Evolutionary conservation across 768 basidiomycete species (phyloP), one percentile per base, ranked within the genome.

Genomic region (Lanmaoa pseudosensibilis): DNA sequence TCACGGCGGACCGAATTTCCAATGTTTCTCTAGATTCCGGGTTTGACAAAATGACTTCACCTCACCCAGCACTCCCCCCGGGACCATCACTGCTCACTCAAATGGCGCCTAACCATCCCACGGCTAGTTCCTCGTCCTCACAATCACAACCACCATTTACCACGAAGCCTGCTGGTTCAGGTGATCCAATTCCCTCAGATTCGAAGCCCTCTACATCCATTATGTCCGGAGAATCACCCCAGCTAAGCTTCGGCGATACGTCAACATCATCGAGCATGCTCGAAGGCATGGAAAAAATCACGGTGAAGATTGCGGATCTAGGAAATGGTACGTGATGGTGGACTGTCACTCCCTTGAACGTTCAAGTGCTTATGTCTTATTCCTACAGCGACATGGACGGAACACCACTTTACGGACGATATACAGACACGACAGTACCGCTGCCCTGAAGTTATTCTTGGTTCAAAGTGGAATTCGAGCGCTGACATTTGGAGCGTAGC

Each of bases 401-500:
- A 96, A 66, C 92, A 98, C 62, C 97, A 98, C 69, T 99, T 98
- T 62, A 98, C 97, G 41, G 96, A 99, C 73, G 97, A 98, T 66
- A 98, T 98, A 64, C 90, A 98, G 76, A 99, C 97, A 27, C 77
- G 96, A 66, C 97, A 98, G 67, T 98, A 98, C 71, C 85, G 97
- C 27, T 94, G 92, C 78, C 96, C 97, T 1, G 96, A 99, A 72
- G 96, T 98, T 56, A 95, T 99, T 46, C 79, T 98, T 2, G 96
- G 96, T 43, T 92, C 93, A 2, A 91, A 92, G 63, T 99, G 96
- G 96, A 92, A 93, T 5, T 80, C 93, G 12, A 94, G 90, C 63
- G 94, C 94, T 25, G 97, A 99, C 73, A 85, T 97, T 23, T 99
- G 97, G 97, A 93, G 90, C 65, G 89, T 98, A 0, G 88, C 95